These are phyloP conservation scores for Xylaria multiplex DNA, from an alignment of 2,329 filamentous ascomycete species.

Conservation along the genomic window DNA sequence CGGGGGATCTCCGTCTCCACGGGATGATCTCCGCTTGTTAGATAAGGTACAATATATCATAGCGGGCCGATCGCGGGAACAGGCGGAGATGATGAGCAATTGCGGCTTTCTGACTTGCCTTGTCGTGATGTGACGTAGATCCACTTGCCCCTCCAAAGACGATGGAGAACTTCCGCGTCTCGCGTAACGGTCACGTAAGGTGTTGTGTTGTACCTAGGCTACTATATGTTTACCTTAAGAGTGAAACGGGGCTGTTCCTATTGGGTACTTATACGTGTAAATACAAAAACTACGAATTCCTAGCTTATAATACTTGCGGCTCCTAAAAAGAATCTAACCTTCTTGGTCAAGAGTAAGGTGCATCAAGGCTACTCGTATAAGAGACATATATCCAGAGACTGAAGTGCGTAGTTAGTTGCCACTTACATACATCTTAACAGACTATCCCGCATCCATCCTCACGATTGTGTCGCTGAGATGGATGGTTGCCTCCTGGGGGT, in stretches of 20 bases:
- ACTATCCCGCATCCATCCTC: not conserved
- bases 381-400: too few species aligned
- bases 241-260: not conserved
- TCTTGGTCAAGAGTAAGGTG: too few species aligned
- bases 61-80: slow-evolving; percentile 13
- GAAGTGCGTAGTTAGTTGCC: too few species aligned
- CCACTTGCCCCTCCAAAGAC: slow-evolving; percentile 3
- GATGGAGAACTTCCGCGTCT: not conserved
- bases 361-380: too few species aligned
- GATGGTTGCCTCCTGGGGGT: not conserved
- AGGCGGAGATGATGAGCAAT: slow-evolving; percentile 15
- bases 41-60: not conserved
- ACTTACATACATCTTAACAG: too few species aligned
- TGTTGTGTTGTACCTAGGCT: too few species aligned
- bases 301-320: not conserved
- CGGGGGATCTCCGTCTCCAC: slow-evolving; percentile 31
- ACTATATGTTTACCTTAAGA: not conserved
- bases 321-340: not conserved
- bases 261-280: not conserved
- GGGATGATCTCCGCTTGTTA: slow-evolving; percentile 26
- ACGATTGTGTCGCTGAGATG: not conserved
- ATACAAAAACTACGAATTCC: not conserved
- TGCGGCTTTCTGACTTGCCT: not conserved
- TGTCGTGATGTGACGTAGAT: not conserved
- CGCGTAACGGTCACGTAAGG: not conserved